Evolutionary conservation across 2,329 filamentous ascomycete genomes (phyloP).

Genomic region (Pseudogymnoascus pannorum): DNA sequence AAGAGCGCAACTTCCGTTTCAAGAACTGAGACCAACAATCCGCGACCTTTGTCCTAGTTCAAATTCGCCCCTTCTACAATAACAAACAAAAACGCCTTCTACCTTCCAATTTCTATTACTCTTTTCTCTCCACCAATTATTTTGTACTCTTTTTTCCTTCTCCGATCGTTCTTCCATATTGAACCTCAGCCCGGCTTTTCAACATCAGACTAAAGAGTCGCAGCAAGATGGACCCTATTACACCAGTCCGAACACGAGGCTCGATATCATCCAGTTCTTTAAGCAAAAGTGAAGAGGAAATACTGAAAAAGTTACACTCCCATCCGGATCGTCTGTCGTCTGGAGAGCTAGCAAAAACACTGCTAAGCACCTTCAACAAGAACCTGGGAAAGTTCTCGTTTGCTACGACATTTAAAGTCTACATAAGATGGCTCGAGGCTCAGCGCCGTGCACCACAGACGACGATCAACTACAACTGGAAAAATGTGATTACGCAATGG

Average conservation of each 20-base stretch:
- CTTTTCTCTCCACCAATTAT: neutral
- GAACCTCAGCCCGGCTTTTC: neutral
- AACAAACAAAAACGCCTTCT: neutral
- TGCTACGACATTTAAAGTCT: constrained; percentile 15
- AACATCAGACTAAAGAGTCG: neutral
- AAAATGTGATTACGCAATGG: constrained; percentile 22
- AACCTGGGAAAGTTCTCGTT: constrained; percentile 14
- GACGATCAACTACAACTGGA: constrained; percentile 18
- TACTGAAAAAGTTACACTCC: neutral
- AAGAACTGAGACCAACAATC: neutral
- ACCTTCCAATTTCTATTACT: neutral
- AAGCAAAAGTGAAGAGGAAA: neutral
- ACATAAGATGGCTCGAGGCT: constrained; percentile 23
- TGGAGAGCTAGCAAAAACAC: constrained; percentile 16
- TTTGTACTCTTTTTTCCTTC: neutral
- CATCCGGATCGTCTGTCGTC: constrained; percentile 12
- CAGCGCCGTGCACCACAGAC: constrained; percentile 17
- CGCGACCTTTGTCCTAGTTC: neutral
- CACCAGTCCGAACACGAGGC: neutral
- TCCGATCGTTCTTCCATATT: neutral
- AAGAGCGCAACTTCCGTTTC: neutral
- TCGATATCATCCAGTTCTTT: neutral
- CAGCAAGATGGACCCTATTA: neutral
- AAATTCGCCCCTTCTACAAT: neutral
- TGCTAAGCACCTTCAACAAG: constrained; percentile 18